Evolutionary conservation across 306 rosid genomes (phyloP).

Genomic region (Chamaecrista fasciculata): DNA sequence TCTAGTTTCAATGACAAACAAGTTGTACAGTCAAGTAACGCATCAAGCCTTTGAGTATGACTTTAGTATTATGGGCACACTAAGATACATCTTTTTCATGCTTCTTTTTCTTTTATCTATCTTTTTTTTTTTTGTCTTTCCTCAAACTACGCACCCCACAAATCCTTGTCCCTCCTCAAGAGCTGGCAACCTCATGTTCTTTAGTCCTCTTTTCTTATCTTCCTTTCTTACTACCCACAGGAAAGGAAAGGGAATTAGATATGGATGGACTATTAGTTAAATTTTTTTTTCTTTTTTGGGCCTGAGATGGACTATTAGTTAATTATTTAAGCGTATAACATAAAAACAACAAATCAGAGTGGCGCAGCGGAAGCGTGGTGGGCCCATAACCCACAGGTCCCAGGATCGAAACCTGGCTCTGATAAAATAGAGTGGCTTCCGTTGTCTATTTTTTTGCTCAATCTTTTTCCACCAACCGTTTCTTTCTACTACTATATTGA

Average conservation of each 20-base stretch:
- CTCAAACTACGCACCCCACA: not conserved
- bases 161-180: not conserved
- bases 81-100: conserved; percentile 29
- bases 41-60: not conserved
- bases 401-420: conserved; percentile 39
- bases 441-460: no score
- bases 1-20: not conserved
- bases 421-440: conserved; percentile 4
- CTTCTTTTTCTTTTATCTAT: not conserved
- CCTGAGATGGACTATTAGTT: no score
- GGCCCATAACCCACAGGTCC: conserved; percentile 36
- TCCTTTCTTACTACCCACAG: not conserved
- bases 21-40: conserved; percentile 6
- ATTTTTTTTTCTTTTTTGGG: no score
- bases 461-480: no score
- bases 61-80: not conserved
- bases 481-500: no score
- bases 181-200: not conserved
- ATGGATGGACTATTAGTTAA: no score
- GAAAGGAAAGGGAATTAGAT: no score
- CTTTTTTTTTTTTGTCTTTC: not conserved
- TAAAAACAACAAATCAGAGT: conserved; percentile 25
- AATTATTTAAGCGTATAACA: no score
- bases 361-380: conserved; percentile 36
- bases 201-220: not conserved